Evolutionary conservation across 106 monocot species (phyloP), one percentile per base, ranked within the genome.

Genomic region (Acorus gramineus): DNA sequence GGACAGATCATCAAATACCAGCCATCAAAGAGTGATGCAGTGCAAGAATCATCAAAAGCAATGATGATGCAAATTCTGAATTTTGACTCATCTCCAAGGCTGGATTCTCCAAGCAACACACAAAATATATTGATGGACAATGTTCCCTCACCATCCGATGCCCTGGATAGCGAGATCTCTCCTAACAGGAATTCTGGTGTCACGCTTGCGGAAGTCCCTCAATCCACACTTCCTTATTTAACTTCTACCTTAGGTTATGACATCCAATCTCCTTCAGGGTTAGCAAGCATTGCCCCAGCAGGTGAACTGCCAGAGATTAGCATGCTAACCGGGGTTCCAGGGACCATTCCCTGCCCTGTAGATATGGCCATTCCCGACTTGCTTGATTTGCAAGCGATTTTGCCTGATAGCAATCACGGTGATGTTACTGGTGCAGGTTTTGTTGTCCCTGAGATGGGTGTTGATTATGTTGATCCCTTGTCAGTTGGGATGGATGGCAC

Each of bases 1-100:
- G 71, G 81, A 11, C 69, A 76, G 43, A 63, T 76, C 57, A 50
- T 76, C 11, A 69, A 76, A 50, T 76, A 76, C 51, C 63, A 69
- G 43, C 76, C 76, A 0, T 69, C 58, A 9, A 63, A 63, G 14
- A 69, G 63, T 47, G 76, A 69, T 50, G 57, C 69, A 3, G 61
- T 28, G 28, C 28, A 28, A 28, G 28, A 28, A 28, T 0, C 28
- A 1, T 28, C 58, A 2, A 52, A 69, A 62, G 8, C 69, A 28
- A 63, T 69, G 63, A 50, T 76, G 10, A 54, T 55, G 47, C 69
- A 76, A 47, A 63, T 76, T 42, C 58, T 69, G 5, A 76, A 76
- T 7, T 11, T 58, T 3, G 76, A 76, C 28, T 13, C 63, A 52
- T 62, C 53, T 28, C 28, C 28, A 28, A 28, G 28, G 28, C 28